A percentile compares a stretch with the other conserved stretches of the same genome.
phyloP scores from a whole-genome alignment of 768 basidiomycete species.

The Xanthoconium purpureum region DNA sequence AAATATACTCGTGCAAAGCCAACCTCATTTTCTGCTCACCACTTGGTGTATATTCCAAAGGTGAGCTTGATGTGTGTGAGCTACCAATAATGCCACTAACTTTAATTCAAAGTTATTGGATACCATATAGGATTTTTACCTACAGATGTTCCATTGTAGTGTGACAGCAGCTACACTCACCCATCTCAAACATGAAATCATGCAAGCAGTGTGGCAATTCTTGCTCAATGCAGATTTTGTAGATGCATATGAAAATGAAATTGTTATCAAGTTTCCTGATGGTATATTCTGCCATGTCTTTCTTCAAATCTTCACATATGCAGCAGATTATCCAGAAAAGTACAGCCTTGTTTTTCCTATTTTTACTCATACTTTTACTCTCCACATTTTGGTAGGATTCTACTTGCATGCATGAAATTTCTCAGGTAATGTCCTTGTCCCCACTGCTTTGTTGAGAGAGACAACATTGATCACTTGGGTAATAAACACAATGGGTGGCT shows the following conservation, averaged over 20 bases:
- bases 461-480: neutral
- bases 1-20: constrained; percentile 5
- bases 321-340: constrained; percentile 35
- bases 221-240: constrained; percentile 25
- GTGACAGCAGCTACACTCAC: neutral
- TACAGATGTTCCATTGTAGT: neutral
- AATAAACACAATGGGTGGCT: neutral
- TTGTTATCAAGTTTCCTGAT: constrained; percentile 21
- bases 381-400: neutral
- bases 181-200: constrained; percentile 16
- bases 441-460: constrained; percentile 2
- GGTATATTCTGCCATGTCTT: constrained; percentile 17
- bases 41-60: neutral
- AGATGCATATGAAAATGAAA: constrained; percentile 20
- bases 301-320: constrained; percentile 24
- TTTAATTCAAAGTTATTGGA: neutral
- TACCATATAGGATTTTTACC: neutral
- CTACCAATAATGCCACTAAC: too few species aligned
- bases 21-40: neutral
- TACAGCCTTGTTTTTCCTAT: neutral
- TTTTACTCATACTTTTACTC: neutral
- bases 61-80: neutral
- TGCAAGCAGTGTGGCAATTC: constrained; percentile 25
- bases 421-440: constrained; percentile 24
- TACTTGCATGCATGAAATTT: constrained; percentile 13